These are phyloP conservation scores for Leccinum longicurvipes DNA, from an alignment of 768 basidiomycete species.

Conservation along the genomic window DNA sequence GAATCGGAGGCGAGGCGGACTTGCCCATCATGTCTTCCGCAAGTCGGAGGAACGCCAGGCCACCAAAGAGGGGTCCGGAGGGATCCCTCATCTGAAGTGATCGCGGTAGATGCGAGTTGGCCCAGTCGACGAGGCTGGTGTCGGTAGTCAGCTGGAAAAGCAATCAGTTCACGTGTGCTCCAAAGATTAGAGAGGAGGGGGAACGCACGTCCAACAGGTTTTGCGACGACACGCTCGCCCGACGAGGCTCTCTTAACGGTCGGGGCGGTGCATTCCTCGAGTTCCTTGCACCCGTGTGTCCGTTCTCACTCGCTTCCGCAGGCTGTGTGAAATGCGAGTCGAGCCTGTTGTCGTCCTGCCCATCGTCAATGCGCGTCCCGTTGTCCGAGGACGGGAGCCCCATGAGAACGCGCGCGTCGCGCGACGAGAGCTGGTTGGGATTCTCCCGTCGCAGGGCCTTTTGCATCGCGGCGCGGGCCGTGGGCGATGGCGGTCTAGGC, in stretches of 20 bases:
- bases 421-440: constrained; percentile 72
- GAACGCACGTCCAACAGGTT: constrained; percentile 17
- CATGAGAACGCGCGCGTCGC: constrained; percentile 78
- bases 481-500: constrained; percentile 91
- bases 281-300: constrained; percentile 13
- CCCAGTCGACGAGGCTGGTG: constrained; percentile 74
- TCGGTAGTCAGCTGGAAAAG: constrained; percentile 34
- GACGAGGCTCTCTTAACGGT: constrained; percentile 63
- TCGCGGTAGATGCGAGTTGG: constrained; percentile 77
- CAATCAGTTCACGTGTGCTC: background rate
- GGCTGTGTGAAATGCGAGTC: constrained; percentile 57
- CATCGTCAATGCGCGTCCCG: constrained; percentile 16
- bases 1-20: constrained; percentile 65
- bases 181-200: background rate
- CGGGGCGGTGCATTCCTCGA: constrained; percentile 49
- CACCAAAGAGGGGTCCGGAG: constrained; percentile 48
- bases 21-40: constrained; percentile 77
- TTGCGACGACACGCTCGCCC: constrained; percentile 33
- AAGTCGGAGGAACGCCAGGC: constrained; percentile 78
- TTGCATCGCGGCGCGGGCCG: constrained; percentile 83
- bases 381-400: constrained; percentile 41
- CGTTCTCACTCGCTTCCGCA: constrained; percentile 15
- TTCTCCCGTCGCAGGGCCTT: constrained; percentile 83
- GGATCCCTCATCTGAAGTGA: constrained; percentile 53
- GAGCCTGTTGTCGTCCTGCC: constrained; percentile 34